Base-by-base conservation (phyloP, 805 yeast genomes). In the Spathaspora girioi region DNA sequence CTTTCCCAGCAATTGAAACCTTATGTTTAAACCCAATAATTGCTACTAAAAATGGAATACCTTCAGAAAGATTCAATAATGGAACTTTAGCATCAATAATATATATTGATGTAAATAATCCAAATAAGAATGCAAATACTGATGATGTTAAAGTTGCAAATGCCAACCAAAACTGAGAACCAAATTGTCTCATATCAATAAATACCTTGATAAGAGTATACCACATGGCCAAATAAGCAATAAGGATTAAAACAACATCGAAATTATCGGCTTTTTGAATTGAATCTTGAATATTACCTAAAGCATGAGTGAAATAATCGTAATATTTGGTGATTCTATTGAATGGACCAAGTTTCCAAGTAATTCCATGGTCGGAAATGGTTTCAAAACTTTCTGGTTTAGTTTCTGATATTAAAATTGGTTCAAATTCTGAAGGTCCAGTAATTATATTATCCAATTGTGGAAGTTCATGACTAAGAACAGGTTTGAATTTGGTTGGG, bases 21-120 rank as follows among this genome's bases (percentile, higher is more conserved):
- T 92, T 90, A 66, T 89, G 87, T 65, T 89, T 91, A 70, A 93
- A 93, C 1, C 98, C 99, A 63, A 93, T 82, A 4, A 90, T 85
- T 18, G 96, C 90, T 19, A 93, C 96, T 62, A 93, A 79, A 68
- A 93, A 93, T 19, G 99, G 99, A 45, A 93, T 71, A 32, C 97
- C 97, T 71, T 93, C 97, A 51, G 91, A 81, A 57, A 93, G 75
- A 50, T 89, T 82, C 50, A 88, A 73, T 50, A 89, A 74, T 8
- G 96, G 83, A 31, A 93, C 84, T 47, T 79, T 79, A 45, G 81
- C 71, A 35, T 81, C 79, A 46, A 87, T 70, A 29, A 81, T 61
- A 51, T 78, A 76, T 32, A 82, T 79, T 8, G 88, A 77, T 47
- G 86, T 71, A 54, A 87, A 75, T 53, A 74, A 65, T 1, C 97